A percentile compares a stretch with the other conserved stretches of the same genome.
phyloP scores from a whole-genome alignment of 768 basidiomycete genomes.

The Suillus fuscotomentosus region DNA sequence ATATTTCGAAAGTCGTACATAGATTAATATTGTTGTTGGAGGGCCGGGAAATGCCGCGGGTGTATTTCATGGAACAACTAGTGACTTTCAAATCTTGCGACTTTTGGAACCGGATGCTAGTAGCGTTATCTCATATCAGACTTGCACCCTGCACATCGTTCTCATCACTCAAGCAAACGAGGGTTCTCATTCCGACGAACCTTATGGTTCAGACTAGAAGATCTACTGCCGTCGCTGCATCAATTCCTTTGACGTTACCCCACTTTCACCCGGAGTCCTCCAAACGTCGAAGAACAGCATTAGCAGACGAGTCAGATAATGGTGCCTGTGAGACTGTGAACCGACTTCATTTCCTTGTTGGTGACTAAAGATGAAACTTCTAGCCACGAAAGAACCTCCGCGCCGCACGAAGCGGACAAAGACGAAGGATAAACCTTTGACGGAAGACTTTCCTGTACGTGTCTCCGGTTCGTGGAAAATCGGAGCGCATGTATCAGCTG shows the following conservation, averaged over 20 bases:
- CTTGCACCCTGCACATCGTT: constrained; percentile 23
- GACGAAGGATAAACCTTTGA: constrained; percentile 10
- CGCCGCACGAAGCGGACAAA: constrained; percentile 14
- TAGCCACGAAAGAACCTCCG: neutral
- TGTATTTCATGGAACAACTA: neutral
- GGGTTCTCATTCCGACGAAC: neutral
- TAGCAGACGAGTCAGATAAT: neutral
- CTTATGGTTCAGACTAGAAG: constrained; percentile 27
- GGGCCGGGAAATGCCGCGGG: neutral
- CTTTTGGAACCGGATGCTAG: neutral
- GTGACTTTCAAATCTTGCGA: neutral
- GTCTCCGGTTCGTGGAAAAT: constrained; percentile 56
- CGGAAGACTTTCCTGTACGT: constrained; percentile 30
- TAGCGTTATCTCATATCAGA: constrained; percentile 65
- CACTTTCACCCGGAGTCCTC: neutral
- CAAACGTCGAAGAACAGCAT: neutral
- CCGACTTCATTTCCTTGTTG: too few species aligned
- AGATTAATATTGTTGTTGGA: too few species aligned
- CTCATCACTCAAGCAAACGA: neutral
- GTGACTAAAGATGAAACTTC: neutral
- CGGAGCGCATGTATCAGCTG: constrained; percentile 82
- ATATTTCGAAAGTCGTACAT: too few species aligned
- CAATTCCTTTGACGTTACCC: neutral
- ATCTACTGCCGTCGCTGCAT: neutral
- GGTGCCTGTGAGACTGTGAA: neutral